Conservation (phyloP, 441 rosid genomes). For the Pelargonium fulgidum region DNA sequence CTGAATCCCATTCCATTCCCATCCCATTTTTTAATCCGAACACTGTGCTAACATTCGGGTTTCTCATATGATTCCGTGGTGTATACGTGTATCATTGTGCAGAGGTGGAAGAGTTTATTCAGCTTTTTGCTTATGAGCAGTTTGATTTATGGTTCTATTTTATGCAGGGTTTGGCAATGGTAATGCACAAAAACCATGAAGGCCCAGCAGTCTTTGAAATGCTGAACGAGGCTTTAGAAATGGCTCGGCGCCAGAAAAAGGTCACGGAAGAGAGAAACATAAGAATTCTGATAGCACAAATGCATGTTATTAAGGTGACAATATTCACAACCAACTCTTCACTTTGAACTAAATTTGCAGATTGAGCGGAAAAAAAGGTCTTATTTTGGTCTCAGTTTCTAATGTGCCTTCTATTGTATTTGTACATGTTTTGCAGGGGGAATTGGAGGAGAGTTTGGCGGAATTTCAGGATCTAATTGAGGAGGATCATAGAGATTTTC, state of each 20-base stretch:
- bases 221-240: constrained; percentile 60
- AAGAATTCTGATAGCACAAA: constrained; percentile 70
- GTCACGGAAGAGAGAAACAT: constrained; percentile 82
- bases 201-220: constrained; percentile 72
- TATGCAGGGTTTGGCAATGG: constrained; percentile 75
- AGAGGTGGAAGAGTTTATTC: too few relatives aligned
- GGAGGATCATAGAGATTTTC: constrained; percentile 80
- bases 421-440: constrained; percentile 47
- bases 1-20: too few relatives aligned
- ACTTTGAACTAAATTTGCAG: background rate
- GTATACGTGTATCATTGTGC: too few relatives aligned
- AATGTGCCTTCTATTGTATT: background rate
- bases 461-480: constrained; percentile 58
- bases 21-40: too few relatives aligned
- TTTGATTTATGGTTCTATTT: constrained; percentile 13
- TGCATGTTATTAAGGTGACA: constrained; percentile 70
- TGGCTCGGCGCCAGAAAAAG: constrained; percentile 43
- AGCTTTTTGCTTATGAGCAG: background rate
- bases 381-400: too few relatives aligned
- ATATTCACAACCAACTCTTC: too few relatives aligned
- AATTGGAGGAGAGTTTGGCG: constrained; percentile 61
- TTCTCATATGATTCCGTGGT: too few relatives aligned
- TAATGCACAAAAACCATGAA: constrained; percentile 77
- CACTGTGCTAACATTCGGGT: too few relatives aligned
- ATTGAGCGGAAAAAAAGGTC: background rate